phyloP scores from a whole-genome alignment of 192 early-diverging fungal genomes.

The Podila horticola region DNA sequence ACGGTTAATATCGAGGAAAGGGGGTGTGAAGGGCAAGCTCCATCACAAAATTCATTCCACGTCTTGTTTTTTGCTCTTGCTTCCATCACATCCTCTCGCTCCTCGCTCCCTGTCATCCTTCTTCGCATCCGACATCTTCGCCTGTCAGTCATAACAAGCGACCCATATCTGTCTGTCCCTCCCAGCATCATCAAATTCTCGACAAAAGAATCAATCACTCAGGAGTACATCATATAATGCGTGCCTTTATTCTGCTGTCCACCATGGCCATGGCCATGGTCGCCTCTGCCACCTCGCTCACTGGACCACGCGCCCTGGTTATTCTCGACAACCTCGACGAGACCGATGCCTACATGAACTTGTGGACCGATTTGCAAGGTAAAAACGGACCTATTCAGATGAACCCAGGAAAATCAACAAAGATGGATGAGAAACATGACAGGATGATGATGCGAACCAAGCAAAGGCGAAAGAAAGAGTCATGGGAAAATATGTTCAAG shows the following conservation, averaged over 20 bases:
- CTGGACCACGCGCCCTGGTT: slow-evolving; percentile 74
- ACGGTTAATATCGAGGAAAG: not conserved
- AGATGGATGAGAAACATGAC: not conserved
- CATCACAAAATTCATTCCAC: not conserved
- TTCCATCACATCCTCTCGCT: slow-evolving; percentile 11
- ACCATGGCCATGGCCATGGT: slow-evolving; percentile 45
- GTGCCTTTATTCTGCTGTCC: slow-evolving; percentile 32
- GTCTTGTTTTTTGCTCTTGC: not conserved
- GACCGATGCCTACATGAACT: slow-evolving; percentile 59
- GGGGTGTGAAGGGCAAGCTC: not conserved
- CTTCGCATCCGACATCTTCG: not conserved
- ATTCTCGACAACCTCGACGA: slow-evolving; percentile 67
- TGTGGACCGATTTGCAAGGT: slow-evolving; percentile 71
- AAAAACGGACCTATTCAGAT: slow-evolving; percentile 8
- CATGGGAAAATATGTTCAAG: too few relatives aligned
- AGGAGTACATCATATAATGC: slow-evolving; percentile 15
- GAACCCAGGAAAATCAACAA: not conserved
- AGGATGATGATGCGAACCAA: not conserved
- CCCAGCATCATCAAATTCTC: not conserved
- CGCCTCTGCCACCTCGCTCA: slow-evolving; percentile 66
- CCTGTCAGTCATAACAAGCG: too few relatives aligned
- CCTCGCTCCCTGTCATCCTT: not conserved
- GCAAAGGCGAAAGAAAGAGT: not conserved
- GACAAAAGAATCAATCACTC: not conserved
- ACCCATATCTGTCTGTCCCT: too few relatives aligned